Conservation (phyloP, 1,139 yeast species). For the Suzukiozyma palmioleophila region DNA sequence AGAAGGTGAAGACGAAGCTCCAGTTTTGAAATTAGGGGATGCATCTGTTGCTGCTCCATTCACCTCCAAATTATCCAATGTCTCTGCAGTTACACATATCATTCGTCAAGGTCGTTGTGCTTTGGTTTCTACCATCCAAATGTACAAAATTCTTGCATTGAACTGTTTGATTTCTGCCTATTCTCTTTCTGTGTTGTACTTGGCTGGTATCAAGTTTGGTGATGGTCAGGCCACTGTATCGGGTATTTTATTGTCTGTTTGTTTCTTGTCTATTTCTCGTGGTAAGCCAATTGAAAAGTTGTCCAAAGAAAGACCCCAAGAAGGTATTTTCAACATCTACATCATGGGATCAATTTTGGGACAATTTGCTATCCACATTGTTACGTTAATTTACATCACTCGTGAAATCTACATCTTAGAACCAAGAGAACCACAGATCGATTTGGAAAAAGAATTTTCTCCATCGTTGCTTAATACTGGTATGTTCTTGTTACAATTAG, state of each 20-base stretch:
- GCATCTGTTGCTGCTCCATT: slow-evolving; percentile 99
- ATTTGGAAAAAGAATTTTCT: slow-evolving; percentile 79
- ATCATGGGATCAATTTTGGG: slow-evolving; percentile 97
- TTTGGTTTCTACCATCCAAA: slow-evolving; percentile 92
- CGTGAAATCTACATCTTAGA: slow-evolving; percentile 79
- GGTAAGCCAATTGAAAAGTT: slow-evolving; percentile 88
- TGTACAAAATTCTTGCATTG: slow-evolving; percentile 96
- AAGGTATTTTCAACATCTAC: slow-evolving; percentile 90
- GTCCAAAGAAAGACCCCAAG: slow-evolving; percentile 94
- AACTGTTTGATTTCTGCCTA: slow-evolving; percentile 97
- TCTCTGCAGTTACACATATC: slow-evolving; percentile 87
- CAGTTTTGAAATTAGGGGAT: slow-evolving; percentile 91
- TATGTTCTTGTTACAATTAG: slow-evolving; percentile 87
- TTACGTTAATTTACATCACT: slow-evolving; percentile 77
- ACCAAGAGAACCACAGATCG: slow-evolving; percentile 86
- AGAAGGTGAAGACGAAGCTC: slow-evolving; percentile 81
- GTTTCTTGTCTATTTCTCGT: slow-evolving; percentile 92
- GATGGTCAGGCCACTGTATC: slow-evolving; percentile 95
- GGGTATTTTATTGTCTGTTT: slow-evolving; percentile 85
- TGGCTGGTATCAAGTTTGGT: slow-evolving; percentile 98
- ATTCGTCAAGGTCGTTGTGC: slow-evolving; percentile 99
- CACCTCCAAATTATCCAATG: slow-evolving; percentile 90
- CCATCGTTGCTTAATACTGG: slow-evolving; percentile 96
- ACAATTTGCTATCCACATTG: slow-evolving; percentile 90
- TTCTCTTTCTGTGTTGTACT: slow-evolving; percentile 85